Evolutionary conservation across 1,284 basidiomycete genomes (phyloP).

Genomic region (Cryptococcus neoformans): DNA sequence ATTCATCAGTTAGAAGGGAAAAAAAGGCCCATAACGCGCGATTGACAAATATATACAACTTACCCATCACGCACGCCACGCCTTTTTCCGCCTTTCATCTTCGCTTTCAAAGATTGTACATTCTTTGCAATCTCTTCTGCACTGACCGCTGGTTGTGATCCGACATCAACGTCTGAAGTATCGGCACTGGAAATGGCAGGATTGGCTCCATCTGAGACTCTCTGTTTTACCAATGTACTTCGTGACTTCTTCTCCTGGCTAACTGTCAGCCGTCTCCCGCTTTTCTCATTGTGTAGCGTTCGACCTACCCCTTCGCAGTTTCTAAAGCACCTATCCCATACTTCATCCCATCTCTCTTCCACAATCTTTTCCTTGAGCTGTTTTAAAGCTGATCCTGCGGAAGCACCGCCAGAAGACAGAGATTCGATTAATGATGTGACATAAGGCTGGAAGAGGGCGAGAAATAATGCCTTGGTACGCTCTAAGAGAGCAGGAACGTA

Average conservation of each 20-base stretch:
- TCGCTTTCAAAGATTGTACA: slow-evolving; percentile 82
- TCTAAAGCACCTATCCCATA: slow-evolving; percentile 45
- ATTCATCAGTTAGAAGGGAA: no score
- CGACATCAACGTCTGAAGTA: slow-evolving; percentile 20
- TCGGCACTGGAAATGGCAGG: slow-evolving; percentile 51
- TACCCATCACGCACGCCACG: slow-evolving; percentile 50
- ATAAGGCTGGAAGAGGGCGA: slow-evolving; percentile 80
- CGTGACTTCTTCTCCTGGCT: neutral
- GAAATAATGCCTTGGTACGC: slow-evolving; percentile 75
- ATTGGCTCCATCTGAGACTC: neutral
- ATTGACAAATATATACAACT: slow-evolving; percentile 12
- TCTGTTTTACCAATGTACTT: neutral
- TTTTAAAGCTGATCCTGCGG: slow-evolving; percentile 23
- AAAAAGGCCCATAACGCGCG: neutral
- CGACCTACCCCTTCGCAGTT: slow-evolving; percentile 21
- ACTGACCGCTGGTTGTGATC: slow-evolving; percentile 21
- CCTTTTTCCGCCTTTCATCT: slow-evolving; percentile 56
- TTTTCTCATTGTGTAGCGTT: neutral
- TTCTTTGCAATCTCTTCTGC: slow-evolving; percentile 89
- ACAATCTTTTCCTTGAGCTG: slow-evolving; percentile 32
- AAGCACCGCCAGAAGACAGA: slow-evolving; percentile 49
- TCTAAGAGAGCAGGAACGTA: slow-evolving; percentile 87
- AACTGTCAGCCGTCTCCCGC: neutral
- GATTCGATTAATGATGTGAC: slow-evolving; percentile 76
- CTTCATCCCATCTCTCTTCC: slow-evolving; percentile 40